Conservation (phyloP, 108 stramenopile species). For the Epithemia pelagica region DNA sequence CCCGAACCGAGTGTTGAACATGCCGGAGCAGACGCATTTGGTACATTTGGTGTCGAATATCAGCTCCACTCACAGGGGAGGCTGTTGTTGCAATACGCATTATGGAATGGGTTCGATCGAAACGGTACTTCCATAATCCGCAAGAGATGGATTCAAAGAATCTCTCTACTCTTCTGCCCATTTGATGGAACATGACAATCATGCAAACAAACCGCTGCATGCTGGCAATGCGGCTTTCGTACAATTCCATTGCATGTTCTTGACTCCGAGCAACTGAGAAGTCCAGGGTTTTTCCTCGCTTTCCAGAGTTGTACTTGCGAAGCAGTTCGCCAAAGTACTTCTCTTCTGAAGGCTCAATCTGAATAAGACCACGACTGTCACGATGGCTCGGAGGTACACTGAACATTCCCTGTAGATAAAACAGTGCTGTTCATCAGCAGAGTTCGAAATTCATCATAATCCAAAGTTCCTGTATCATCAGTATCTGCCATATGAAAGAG, state of each 20-base stretch:
- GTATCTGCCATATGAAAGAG: conserved; percentile 28
- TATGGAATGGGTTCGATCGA: conserved; percentile 63
- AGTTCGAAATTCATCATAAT: conserved; percentile 33
- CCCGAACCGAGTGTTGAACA: conserved; percentile 48
- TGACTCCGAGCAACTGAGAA: conserved; percentile 40
- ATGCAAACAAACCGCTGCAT: conserved; percentile 74
- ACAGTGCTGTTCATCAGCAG: conserved; percentile 1
- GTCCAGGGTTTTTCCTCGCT: conserved; percentile 21
- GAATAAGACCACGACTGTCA: conserved; percentile 49
- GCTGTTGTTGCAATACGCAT: conserved; percentile 69
- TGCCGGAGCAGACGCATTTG: conserved; percentile 45
- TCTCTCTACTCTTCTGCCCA: conserved; percentile 55
- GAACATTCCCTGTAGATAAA: conserved; percentile 6
- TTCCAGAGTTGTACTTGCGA: conserved; percentile 38
- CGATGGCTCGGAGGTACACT: conserved; percentile 41
- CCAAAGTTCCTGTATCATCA: conserved; percentile 31
- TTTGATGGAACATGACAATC: conserved; percentile 81
- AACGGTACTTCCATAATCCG: conserved; percentile 48
- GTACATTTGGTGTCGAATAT: conserved; percentile 56
- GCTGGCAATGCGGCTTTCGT: conserved; percentile 69
- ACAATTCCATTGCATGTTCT: conserved; percentile 51
- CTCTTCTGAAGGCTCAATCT: conserved; percentile 42
- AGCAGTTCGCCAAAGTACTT: conserved; percentile 61
- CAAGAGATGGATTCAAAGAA: conserved; percentile 54
- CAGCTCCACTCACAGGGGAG: conserved; percentile 59